Base-by-base conservation (phyloP, 495 filamentous ascomycete genomes). In the Aspergillus conjunctus region DNA sequence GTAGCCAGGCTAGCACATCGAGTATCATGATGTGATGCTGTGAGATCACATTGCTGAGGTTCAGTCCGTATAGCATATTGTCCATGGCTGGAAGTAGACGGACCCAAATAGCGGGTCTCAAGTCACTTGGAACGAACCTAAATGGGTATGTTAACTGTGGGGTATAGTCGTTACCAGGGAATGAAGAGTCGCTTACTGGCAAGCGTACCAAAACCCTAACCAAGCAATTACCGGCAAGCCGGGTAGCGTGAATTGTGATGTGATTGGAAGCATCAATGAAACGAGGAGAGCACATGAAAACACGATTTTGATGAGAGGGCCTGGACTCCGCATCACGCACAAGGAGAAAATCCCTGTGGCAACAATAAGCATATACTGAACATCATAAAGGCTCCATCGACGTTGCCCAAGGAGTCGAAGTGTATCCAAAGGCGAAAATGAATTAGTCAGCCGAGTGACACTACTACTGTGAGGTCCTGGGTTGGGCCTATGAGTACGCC, bases 41-140 rank as follows among this genome's bases (percentile, higher is more conserved):
- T 4, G 92, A 93, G 49, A 97, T 84, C 59, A 96, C 93, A 73
- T 95, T 96, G 78, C 91, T 94, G 51, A 97, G 83, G 77, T 96
- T 97, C 31, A 91, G 91, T 50, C 93, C 93, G 71, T 97, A 97
- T 51, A 97, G 79, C 58, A 97, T 93, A 73, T 97, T 96, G 71
- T 97, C 93, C 60, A 97, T 83, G 15, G 93, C 89, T 2, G 93
- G 93, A 14, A 97, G 81, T 17, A 97, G 90, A 57, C 91, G 88
- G 58, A 97, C 93, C 89, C 91, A 96, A 63, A 97, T 96, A 46
- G 89, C 88, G 48, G 91, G 91, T 43, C 93, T 83, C 73, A 88
- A 91, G 66, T 91, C 89, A 55, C 84, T 81, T 7, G 91, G 88
- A 60, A 97, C 88, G 75, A 95, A 97, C 60, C 89, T 92, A 71